Evolutionary conservation across 768 basidiomycete genomes (phyloP).

Genomic region (Leccinellum rugosiceps): DNA sequence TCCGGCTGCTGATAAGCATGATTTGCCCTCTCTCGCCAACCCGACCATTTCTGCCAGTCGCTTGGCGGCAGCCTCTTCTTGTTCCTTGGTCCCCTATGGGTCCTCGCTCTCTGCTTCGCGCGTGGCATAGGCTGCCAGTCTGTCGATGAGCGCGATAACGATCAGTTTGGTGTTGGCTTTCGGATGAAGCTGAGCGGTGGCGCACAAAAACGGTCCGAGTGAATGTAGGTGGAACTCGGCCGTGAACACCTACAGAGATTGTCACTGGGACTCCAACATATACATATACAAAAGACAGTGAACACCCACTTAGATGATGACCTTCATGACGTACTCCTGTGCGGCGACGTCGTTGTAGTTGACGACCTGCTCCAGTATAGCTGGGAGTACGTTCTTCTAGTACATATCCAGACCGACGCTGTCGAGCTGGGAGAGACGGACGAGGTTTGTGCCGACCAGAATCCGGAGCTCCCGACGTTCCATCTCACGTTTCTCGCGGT

Average conservation of each 20-base stretch:
- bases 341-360: slow-evolving; percentile 99
- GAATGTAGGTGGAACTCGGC: slow-evolving; percentile 97
- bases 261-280: background rate
- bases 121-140: slow-evolving; percentile 82
- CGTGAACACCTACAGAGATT: slow-evolving; percentile 75
- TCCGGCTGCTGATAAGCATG: slow-evolving; percentile 47
- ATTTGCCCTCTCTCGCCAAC: slow-evolving; percentile 53
- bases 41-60: slow-evolving; percentile 87
- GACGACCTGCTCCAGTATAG: slow-evolving; percentile 94
- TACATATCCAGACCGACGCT: slow-evolving; percentile 97
- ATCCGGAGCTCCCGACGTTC: slow-evolving; percentile 94
- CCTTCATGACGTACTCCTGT: slow-evolving; percentile 99
- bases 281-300: background rate
- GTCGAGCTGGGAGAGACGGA: slow-evolving; percentile 91
- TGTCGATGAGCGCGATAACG: slow-evolving; percentile 95
- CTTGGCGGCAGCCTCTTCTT: slow-evolving; percentile 90
- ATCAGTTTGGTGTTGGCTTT: slow-evolving; percentile 99
- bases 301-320: slow-evolving; percentile 84
- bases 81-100: slow-evolving; percentile 88
- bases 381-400: slow-evolving; percentile 79
- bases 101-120: slow-evolving; percentile 96
- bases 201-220: slow-evolving; percentile 92
- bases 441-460: slow-evolving; percentile 96
- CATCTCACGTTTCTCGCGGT: slow-evolving; percentile 95
- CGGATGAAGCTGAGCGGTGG: slow-evolving; percentile 94